Conservation (phyloP, 2,329 filamentous ascomycete species). For the Colletotrichum sp. region DNA sequence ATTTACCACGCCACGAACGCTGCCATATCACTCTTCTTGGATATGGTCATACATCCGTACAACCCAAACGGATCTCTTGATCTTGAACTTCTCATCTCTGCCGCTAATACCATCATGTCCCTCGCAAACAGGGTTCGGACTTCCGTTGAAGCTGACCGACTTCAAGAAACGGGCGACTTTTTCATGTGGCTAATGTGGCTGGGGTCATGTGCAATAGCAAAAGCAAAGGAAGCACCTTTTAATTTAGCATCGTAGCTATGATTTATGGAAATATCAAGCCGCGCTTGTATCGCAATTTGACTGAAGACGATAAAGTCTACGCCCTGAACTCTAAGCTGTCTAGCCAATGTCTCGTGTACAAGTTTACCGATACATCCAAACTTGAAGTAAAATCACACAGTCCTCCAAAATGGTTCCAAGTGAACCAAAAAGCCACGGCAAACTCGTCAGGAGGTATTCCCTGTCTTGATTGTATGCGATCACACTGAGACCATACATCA, state of each 20-base stretch:
- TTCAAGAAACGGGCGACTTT: background rate
- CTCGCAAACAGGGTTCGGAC: too few species aligned
- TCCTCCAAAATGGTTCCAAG: slow-evolving; percentile 7
- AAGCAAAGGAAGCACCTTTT: background rate
- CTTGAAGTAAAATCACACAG: background rate
- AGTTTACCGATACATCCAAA: background rate
- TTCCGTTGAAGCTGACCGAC: background rate
- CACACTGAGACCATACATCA: slow-evolving; percentile 7
- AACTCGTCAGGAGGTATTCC: background rate
- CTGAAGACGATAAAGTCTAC: background rate
- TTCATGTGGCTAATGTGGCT: background rate
- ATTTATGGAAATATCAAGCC: background rate
- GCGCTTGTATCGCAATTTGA: background rate
- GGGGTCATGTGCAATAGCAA: background rate
- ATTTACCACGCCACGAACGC: slow-evolving; percentile 17
- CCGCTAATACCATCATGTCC: background rate
- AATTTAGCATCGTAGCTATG: background rate
- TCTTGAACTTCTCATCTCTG: background rate
- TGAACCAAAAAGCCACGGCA: slow-evolving; percentile 9
- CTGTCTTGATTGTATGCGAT: slow-evolving; percentile 7
- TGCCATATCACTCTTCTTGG: slow-evolving; percentile 20
- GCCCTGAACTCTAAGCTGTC: background rate
- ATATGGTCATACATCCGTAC: slow-evolving; percentile 21
- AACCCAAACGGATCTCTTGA: background rate
- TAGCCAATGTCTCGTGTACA: background rate